phyloP scores from a whole-genome alignment of 2,329 filamentous ascomycete species.

The Macrophomina tecta region DNA sequence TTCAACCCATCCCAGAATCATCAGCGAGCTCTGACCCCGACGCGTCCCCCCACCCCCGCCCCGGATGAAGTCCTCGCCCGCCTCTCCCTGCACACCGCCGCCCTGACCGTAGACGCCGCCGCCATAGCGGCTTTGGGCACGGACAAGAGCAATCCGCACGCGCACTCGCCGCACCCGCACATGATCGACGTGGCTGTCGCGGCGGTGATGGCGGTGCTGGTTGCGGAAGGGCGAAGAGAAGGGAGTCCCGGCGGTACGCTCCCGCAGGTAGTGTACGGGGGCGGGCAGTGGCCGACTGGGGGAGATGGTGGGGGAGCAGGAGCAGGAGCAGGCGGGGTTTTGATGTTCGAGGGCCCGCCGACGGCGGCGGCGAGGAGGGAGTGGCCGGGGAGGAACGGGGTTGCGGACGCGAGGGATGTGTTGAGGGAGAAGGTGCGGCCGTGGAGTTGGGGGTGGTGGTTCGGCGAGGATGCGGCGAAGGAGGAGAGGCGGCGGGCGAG shows the following conservation, averaged over 20 bases:
- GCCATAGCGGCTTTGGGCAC: constrained; percentile 37
- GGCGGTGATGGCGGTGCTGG: constrained; percentile 52
- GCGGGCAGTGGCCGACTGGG: not conserved
- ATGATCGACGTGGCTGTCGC: constrained; percentile 53
- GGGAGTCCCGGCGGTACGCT: constrained; percentile 21
- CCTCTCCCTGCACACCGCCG: constrained; percentile 51
- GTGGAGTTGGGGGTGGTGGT: constrained; percentile 15
- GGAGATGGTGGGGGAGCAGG: too few relatives aligned
- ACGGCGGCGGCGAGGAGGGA: constrained; percentile 35
- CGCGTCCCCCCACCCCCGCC: constrained; percentile 41
- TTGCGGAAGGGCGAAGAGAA: constrained; percentile 50
- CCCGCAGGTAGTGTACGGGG: not conserved
- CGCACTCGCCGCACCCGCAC: constrained; percentile 49
- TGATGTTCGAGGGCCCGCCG: constrained; percentile 28
- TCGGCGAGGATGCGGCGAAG: constrained; percentile 28
- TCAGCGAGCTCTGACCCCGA: constrained; percentile 37
- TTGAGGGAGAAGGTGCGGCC: constrained; percentile 2
- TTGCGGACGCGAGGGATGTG: not conserved
- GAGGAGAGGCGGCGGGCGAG: not conserved
- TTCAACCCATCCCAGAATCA: constrained; percentile 33
- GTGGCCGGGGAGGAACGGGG: constrained; percentile 30
- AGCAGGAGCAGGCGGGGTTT: not conserved
- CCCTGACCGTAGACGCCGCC: constrained; percentile 52
- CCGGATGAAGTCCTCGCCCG: constrained; percentile 49
- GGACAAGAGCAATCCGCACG: constrained; percentile 33